phyloP scores from a whole-genome alignment of 495 filamentous ascomycete genomes.

The Penicillium antarcticum region DNA sequence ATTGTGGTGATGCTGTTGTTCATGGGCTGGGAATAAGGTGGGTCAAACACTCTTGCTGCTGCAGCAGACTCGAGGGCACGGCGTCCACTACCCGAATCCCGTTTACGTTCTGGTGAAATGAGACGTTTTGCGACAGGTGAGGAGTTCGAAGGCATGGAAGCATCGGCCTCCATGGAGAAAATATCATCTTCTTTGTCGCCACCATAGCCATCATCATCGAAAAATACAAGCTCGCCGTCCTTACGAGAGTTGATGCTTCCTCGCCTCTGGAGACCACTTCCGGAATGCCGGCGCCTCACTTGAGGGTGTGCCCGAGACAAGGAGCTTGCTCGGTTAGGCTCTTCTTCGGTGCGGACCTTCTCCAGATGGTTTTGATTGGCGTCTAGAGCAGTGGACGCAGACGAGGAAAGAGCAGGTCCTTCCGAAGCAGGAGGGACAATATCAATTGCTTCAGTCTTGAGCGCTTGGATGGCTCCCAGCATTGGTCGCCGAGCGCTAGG shows the following conservation, averaged over 20 bases:
- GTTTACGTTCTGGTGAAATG: slow-evolving; percentile 3
- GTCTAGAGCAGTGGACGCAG: slow-evolving; percentile 40
- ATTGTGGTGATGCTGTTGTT: slow-evolving; percentile 16
- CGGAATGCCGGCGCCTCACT: slow-evolving; percentile 68
- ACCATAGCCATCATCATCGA: slow-evolving; percentile 82
- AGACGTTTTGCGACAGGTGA: slow-evolving; percentile 1
- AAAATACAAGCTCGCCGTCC: slow-evolving; percentile 73
- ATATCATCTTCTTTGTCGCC: slow-evolving; percentile 73
- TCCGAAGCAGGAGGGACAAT: slow-evolving; percentile 24
- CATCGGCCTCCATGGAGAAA: slow-evolving; percentile 68
- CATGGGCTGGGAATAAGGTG: slow-evolving; percentile 2
- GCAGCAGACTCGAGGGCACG: background rate
- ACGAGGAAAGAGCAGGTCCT: slow-evolving; percentile 37
- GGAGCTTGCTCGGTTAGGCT: slow-evolving; percentile 30
- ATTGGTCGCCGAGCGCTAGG: slow-evolving; percentile 20
- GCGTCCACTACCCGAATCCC: background rate
- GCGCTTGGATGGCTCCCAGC: slow-evolving; percentile 8
- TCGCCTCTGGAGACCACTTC: slow-evolving; percentile 69
- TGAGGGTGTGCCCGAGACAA: slow-evolving; percentile 24
- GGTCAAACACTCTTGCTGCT: slow-evolving; percentile 1
- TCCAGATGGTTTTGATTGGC: slow-evolving; percentile 34
- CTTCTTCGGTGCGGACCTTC: slow-evolving; percentile 28
- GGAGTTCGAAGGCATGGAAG: slow-evolving; percentile 12
- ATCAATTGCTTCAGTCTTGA: slow-evolving; percentile 29
- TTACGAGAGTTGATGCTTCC: slow-evolving; percentile 56